Evolutionary conservation across 1,139 yeast species (phyloP).

Genomic region (Diutina sp.): DNA sequence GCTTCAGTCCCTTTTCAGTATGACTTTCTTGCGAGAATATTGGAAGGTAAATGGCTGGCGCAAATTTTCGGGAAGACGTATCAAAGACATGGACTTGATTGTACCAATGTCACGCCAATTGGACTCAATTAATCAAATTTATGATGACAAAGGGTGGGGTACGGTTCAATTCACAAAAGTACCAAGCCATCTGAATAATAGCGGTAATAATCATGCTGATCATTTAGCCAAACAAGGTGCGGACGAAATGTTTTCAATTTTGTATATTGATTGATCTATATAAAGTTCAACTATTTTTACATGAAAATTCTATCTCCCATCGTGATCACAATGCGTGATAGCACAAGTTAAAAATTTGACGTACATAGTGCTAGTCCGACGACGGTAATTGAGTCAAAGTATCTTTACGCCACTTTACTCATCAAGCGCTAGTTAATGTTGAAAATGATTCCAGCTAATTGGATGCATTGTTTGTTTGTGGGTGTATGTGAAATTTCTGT

Average conservation of each 20-base stretch:
- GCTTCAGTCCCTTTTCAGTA: not conserved
- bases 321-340: too few relatives aligned
- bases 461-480: too few relatives aligned
- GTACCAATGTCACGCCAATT: not conserved
- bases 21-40: not conserved
- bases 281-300: too few relatives aligned
- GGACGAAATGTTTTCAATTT: not conserved
- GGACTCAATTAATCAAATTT: not conserved
- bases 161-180: not conserved
- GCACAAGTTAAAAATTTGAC: too few relatives aligned
- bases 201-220: not conserved
- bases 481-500: too few relatives aligned
- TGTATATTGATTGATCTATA: too few relatives aligned
- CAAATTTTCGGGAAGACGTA: not conserved
- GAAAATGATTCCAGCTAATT: too few relatives aligned
- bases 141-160: not conserved
- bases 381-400: too few relatives aligned
- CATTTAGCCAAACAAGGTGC: not conserved
- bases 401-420: too few relatives aligned
- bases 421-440: too few relatives aligned
- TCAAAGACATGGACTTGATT: not conserved
- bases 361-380: too few relatives aligned
- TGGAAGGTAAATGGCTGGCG: not conserved
- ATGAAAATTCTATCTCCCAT: too few relatives aligned
- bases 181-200: not conserved